Evolutionary conservation across 2,329 filamentous ascomycete species (phyloP).

Genomic region (Pyricularia grisea): DNA sequence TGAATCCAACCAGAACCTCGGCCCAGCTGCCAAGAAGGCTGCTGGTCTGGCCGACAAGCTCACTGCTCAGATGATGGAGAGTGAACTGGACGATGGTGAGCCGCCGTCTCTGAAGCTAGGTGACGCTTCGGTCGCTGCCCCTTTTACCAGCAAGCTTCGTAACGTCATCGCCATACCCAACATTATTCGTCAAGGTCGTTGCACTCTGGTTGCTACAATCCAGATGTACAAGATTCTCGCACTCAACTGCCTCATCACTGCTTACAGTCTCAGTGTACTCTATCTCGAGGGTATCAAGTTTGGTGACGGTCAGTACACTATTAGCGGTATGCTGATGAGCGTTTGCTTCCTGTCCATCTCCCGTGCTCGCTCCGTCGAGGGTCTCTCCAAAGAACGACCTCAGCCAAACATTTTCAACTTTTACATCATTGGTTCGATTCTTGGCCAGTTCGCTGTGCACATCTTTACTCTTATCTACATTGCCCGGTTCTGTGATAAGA

Average conservation of each 20-base stretch:
- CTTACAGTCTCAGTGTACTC: conserved; percentile 91
- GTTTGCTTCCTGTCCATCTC: conserved; percentile 98
- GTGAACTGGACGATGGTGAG: conserved; percentile 78
- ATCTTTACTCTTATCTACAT: conserved; percentile 93
- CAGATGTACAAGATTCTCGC: conserved; percentile 99
- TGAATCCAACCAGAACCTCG: conserved; percentile 33
- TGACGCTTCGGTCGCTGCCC: conserved; percentile 92
- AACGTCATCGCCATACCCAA: conserved; percentile 97
- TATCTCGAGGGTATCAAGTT: conserved; percentile 99
- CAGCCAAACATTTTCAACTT: conserved; percentile 99
- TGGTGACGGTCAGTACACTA: conserved; percentile 94
- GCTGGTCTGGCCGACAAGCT: conserved; percentile 78
- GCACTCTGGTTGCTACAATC: conserved; percentile 94
- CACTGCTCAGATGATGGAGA: conserved; percentile 79
- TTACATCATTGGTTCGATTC: conserved; percentile 96
- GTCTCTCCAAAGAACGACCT: conserved; percentile 89
- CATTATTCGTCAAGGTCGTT: conserved; percentile 95
- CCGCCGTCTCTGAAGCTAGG: conserved; percentile 94
- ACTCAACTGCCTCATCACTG: conserved; percentile 93
- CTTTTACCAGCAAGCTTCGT: conserved; percentile 94
- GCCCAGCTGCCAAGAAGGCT: conserved; percentile 48
- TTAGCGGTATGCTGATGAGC: conserved; percentile 99
- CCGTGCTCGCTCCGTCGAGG: conserved; percentile 91
- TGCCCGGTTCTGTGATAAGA: conserved; percentile 73
- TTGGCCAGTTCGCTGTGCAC: conserved; percentile 94